phyloP scores from a whole-genome alignment of 805 yeast species.

The Yarrowia sp. region DNA sequence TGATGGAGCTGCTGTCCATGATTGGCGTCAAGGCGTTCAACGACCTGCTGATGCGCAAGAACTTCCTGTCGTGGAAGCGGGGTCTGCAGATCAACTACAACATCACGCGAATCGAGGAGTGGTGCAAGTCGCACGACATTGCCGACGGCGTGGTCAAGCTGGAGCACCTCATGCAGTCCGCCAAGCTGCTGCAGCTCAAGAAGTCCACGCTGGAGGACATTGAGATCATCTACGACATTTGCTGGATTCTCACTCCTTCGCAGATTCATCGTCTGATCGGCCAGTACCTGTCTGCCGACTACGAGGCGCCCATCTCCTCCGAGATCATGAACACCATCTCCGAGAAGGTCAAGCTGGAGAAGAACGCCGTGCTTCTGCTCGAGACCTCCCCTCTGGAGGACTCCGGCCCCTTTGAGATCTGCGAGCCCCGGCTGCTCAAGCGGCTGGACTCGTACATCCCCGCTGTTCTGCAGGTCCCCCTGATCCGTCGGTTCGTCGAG shows the following conservation, averaged over 20 bases:
- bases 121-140: conserved; percentile 94
- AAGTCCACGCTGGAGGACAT: conserved; percentile 87
- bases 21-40: conserved; percentile 94
- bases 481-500: conserved; percentile 82
- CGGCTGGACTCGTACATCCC: conserved; percentile 73
- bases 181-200: conserved; percentile 86
- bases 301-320: conserved; percentile 86
- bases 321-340: conserved; percentile 80
- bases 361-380: conserved; percentile 41
- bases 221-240: conserved; percentile 87
- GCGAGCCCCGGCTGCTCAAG: conserved; percentile 64
- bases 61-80: conserved; percentile 95
- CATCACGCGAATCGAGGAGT: conserved; percentile 93
- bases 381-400: conserved; percentile 44
- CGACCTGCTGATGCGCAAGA: conserved; percentile 90
- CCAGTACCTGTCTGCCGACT: conserved; percentile 88
- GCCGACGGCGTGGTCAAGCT: conserved; percentile 82
- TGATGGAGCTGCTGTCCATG: conserved; percentile 75
- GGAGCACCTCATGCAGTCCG: conserved; percentile 86
- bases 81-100: conserved; percentile 95
- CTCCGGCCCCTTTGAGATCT: conserved; percentile 44
- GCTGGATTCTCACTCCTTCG: conserved; percentile 90
- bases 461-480: conserved; percentile 87
- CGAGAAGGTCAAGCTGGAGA: conserved; percentile 40
- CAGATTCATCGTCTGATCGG: conserved; percentile 90